Percentiles rank a stretch among this genome's conserved stretches.
Conservation (phyloP, 768 basidiomycete genomes). For the Russula earlei region DNA sequence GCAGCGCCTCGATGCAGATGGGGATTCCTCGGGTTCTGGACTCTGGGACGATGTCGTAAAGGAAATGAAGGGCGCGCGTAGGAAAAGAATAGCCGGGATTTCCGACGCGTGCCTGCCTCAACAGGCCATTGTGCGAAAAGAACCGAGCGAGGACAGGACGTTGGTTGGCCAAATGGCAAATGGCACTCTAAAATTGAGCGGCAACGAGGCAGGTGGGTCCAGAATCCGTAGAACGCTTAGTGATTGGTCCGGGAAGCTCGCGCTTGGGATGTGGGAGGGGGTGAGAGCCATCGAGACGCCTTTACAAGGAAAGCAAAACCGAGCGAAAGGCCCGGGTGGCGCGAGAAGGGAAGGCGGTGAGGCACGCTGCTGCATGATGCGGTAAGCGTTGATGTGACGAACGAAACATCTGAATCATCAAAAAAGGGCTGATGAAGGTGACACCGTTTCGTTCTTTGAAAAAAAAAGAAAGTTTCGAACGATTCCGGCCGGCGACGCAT, state of each 20-base stretch:
- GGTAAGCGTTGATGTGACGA: constrained; percentile 10
- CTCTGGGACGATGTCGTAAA: constrained; percentile 12
- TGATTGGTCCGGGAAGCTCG: constrained; percentile 12
- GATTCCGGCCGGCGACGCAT: not conserved
- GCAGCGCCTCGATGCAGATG: constrained; percentile 1
- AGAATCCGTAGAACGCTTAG: constrained; percentile 16
- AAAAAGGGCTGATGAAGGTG: not conserved
- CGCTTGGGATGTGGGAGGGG: not conserved
- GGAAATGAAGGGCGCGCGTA: constrained; percentile 3
- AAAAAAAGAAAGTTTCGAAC: too few relatives aligned
- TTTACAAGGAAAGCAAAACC: not conserved
- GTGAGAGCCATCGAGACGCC: too few relatives aligned
- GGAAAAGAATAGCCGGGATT: constrained; percentile 4
- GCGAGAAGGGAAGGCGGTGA: not conserved
- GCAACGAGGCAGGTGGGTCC: constrained; percentile 11
- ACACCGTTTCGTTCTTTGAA: not conserved
- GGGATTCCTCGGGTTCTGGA: not conserved
- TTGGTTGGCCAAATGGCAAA: constrained; percentile 8
- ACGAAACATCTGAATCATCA: not conserved
- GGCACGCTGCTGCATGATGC: too few relatives aligned
- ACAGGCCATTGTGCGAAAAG: not conserved
- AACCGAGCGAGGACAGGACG: not conserved
- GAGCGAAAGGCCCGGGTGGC: constrained; percentile 1
- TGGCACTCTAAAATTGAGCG: constrained; percentile 12
- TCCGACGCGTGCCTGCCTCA: constrained; percentile 6